Conservation (phyloP, 306 rosid species). For the Quercus aquifolioides region DNA sequence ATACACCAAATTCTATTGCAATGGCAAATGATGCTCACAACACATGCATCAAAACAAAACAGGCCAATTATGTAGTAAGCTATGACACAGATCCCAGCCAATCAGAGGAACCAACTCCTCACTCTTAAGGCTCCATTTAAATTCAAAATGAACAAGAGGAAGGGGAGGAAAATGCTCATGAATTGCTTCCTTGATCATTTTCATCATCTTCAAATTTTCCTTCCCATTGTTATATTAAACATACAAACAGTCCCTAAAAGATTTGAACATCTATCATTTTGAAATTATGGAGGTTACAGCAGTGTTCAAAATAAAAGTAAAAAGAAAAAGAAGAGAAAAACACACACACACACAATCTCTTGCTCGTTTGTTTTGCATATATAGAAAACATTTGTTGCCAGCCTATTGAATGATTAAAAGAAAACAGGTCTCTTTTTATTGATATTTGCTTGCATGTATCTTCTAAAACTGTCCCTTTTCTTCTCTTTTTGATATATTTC, state of each 20-base stretch:
- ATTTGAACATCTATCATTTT: background rate
- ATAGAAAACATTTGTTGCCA: background rate
- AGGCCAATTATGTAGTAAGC: background rate
- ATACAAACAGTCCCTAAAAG: background rate
- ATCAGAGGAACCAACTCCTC: background rate
- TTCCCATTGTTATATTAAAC: background rate
- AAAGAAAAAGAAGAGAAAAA: background rate
- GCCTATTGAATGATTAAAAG: background rate
- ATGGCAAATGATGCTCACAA: background rate
- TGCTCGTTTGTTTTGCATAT: background rate
- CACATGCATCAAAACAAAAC: background rate
- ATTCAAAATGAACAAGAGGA: background rate
- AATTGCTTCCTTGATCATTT: background rate
- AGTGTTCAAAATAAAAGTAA: background rate
- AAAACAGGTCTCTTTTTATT: background rate
- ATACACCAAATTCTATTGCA: background rate
- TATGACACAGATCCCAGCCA: background rate
- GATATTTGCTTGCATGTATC: background rate
- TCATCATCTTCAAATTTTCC: background rate
- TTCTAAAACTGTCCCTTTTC: no score
- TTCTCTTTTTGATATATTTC: background rate
- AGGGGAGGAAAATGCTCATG: background rate
- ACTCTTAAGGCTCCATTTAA: background rate
- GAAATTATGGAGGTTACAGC: background rate
- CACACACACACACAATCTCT: background rate